phyloP scores from a whole-genome alignment of 2,329 filamentous ascomycete genomes.

The Fusarium scirpi region DNA sequence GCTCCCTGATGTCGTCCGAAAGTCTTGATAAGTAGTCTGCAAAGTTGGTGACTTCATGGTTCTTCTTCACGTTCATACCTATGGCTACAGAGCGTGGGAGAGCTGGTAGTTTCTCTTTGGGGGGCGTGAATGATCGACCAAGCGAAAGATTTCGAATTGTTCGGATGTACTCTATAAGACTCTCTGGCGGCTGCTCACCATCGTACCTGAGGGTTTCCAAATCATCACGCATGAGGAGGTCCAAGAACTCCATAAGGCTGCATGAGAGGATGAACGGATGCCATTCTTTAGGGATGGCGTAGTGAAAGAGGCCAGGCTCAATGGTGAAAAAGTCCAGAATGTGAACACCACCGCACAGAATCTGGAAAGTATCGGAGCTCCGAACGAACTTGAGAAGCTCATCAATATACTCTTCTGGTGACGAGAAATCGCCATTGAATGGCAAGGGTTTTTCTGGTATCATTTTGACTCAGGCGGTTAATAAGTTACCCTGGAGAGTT shows the following conservation, averaged over 20 bases:
- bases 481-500: constrained; percentile 39
- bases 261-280: constrained; percentile 78
- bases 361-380: constrained; percentile 81
- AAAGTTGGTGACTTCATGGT: constrained; percentile 92
- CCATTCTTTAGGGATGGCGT: constrained; percentile 84
- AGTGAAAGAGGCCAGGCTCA: constrained; percentile 83
- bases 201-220: constrained; percentile 57
- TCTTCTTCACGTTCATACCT: constrained; percentile 96
- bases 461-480: constrained; percentile 52
- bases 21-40: constrained; percentile 81
- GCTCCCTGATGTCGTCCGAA: constrained; percentile 67
- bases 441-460: constrained; percentile 71
- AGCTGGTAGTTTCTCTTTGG: constrained; percentile 61
- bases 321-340: constrained; percentile 96
- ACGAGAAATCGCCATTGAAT: constrained; percentile 75
- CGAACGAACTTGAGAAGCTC: constrained; percentile 81
- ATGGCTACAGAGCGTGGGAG: constrained; percentile 80
- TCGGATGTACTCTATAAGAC: constrained; percentile 77
- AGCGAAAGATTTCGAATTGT: constrained; percentile 78
- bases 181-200: constrained; percentile 59
- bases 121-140: constrained; percentile 67
- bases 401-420: constrained; percentile 81
- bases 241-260: constrained; percentile 80
- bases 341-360: constrained; percentile 96
- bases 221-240: constrained; percentile 84